phyloP scores from a whole-genome alignment of 1,139 yeast species.

The Suhomyces taliae region DNA sequence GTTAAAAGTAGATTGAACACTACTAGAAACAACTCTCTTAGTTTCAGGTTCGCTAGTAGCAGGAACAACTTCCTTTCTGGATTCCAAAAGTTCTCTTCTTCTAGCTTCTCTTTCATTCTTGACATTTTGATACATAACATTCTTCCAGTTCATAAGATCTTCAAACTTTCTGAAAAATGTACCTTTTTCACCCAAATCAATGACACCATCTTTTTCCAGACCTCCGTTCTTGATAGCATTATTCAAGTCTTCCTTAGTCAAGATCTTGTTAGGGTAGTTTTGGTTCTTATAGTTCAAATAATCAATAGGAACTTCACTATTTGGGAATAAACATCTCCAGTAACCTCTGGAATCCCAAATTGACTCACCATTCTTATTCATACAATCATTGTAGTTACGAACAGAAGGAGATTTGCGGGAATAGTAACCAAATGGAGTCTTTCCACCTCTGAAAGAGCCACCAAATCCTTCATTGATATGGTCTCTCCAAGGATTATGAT shows the following conservation, averaged over 20 bases:
- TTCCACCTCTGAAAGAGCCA: slow-evolving; percentile 12
- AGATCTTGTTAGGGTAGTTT: slow-evolving; percentile 27
- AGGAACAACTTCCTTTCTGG: background rate
- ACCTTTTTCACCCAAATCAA: slow-evolving; percentile 44
- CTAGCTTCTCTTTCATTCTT: slow-evolving; percentile 27
- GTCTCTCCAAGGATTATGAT: background rate
- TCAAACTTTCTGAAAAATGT: slow-evolving; percentile 58
- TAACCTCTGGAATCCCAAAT: slow-evolving; percentile 80
- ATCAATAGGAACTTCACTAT: slow-evolving; percentile 41
- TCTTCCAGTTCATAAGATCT: slow-evolving; percentile 67
- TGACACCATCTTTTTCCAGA: slow-evolving; percentile 18
- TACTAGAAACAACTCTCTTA: slow-evolving; percentile 46
- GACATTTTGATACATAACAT: slow-evolving; percentile 49
- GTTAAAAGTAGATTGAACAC: slow-evolving; percentile 45
- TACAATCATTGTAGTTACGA: slow-evolving; percentile 61
- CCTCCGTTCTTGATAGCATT: slow-evolving; percentile 19
- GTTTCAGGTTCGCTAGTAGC: background rate
- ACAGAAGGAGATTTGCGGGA: slow-evolving; percentile 65
- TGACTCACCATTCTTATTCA: slow-evolving; percentile 61
- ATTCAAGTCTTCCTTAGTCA: slow-evolving; percentile 54
- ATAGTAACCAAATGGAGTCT: slow-evolving; percentile 49
- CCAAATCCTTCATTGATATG: background rate
- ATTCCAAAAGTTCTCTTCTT: background rate
- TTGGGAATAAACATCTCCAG: slow-evolving; percentile 88
- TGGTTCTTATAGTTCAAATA: slow-evolving; percentile 31